Percentiles rank a stretch among this genome's conserved stretches.
Conservation (phyloP, 2,329 filamentous ascomycete genomes). For the Drechslera avenae region DNA sequence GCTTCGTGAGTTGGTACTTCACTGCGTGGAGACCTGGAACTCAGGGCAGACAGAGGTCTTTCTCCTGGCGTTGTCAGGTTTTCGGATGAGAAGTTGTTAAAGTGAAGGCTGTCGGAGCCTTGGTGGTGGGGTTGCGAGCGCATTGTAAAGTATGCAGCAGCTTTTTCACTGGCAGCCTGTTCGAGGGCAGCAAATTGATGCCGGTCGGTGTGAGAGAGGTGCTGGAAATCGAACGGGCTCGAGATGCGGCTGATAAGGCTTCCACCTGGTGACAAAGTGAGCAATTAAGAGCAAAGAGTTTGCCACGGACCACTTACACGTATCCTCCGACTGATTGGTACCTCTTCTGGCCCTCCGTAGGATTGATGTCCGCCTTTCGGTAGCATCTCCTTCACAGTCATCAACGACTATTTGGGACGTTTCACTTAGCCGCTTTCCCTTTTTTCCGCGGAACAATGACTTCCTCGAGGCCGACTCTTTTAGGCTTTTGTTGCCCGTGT, state of each 20-base stretch:
- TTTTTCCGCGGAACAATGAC: constrained; percentile 45
- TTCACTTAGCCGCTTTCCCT: constrained; percentile 43
- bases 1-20: constrained; percentile 19
- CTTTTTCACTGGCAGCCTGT: constrained; percentile 50
- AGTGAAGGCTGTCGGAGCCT: constrained; percentile 55
- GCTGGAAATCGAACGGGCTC: constrained; percentile 67
- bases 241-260: constrained; percentile 56
- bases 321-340: constrained; percentile 26
- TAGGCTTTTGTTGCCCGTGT: constrained; percentile 26
- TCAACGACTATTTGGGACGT: constrained; percentile 25
- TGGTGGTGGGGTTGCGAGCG: constrained; percentile 58
- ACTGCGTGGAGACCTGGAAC: constrained; percentile 31
- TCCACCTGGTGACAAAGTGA: constrained; percentile 26
- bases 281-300: neutral
- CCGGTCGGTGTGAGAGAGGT: constrained; percentile 64
- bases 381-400: constrained; percentile 33
- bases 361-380: constrained; percentile 39
- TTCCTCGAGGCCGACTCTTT: constrained; percentile 28
- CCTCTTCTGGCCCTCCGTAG: constrained; percentile 39
- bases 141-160: constrained; percentile 57
- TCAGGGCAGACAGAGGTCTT: constrained; percentile 22
- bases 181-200: constrained; percentile 60
- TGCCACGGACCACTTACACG: constrained; percentile 30
- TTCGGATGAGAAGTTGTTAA: constrained; percentile 36
- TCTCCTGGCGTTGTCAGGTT: constrained; percentile 23